These are phyloP conservation scores for Pestalotiopsis sp. DNA, from an alignment of 2,329 filamentous ascomycete genomes.

Conservation along the genomic window DNA sequence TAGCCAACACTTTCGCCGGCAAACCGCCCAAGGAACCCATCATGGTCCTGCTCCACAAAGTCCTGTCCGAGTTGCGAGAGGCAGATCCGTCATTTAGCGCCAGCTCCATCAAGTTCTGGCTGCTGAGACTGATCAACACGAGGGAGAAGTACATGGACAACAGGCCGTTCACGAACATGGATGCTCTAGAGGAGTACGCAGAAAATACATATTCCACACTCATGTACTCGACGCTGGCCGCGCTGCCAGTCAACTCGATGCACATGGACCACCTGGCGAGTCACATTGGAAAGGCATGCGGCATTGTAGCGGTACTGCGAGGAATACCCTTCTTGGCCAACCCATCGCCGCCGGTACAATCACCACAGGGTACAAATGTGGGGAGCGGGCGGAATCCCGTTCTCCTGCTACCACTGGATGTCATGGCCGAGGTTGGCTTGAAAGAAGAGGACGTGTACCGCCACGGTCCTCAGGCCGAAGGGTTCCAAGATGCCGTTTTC, in stretches of 20 bases:
- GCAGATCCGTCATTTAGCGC: slow-evolving; percentile 40
- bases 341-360: slow-evolving; percentile 56
- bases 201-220: slow-evolving; percentile 95
- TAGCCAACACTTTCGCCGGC: slow-evolving; percentile 77
- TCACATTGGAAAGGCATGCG: slow-evolving; percentile 92
- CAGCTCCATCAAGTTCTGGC: slow-evolving; percentile 69
- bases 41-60: slow-evolving; percentile 78
- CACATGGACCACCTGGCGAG: slow-evolving; percentile 91
- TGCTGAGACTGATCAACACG: slow-evolving; percentile 76
- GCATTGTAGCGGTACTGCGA: slow-evolving; percentile 83
- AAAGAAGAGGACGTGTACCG: slow-evolving; percentile 90
- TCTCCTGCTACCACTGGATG: slow-evolving; percentile 81
- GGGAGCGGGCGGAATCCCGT: slow-evolving; percentile 44
- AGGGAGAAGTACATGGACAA: slow-evolving; percentile 84
- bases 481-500: slow-evolving; percentile 88
- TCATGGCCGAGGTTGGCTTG: slow-evolving; percentile 82
- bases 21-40: slow-evolving; percentile 88
- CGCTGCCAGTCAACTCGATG: slow-evolving; percentile 77
- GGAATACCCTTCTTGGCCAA: slow-evolving; percentile 89
- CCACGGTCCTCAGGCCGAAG: slow-evolving; percentile 74
- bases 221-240: slow-evolving; percentile 83
- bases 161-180: slow-evolving; percentile 74
- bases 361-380: slow-evolving; percentile 40
- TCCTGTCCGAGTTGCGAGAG: slow-evolving; percentile 63
- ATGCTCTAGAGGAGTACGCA: slow-evolving; percentile 81